Evolutionary conservation across 2,329 filamentous ascomycete genomes (phyloP).

Genomic region (Fulvia fulva): DNA sequence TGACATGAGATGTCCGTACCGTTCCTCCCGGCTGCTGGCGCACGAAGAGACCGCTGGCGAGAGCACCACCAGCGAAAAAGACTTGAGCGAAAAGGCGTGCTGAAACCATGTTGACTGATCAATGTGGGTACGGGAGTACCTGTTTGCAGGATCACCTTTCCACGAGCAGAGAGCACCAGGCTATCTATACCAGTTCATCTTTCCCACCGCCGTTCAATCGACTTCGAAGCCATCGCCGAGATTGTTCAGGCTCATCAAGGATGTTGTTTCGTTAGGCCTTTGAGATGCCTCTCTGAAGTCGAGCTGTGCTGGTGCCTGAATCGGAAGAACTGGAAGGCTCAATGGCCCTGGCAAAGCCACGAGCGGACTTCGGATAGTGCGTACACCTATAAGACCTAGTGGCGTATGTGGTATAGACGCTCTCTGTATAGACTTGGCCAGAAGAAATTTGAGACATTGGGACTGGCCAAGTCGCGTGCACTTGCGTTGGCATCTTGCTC

Average conservation of each 20-base stretch:
- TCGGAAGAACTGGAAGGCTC: neutral
- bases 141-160: neutral
- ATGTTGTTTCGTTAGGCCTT: neutral
- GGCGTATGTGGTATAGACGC: neutral
- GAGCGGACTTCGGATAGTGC: neutral
- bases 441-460: neutral
- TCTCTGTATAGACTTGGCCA: no score
- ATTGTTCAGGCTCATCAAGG: neutral
- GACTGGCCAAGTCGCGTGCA: neutral
- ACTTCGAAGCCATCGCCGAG: neutral
- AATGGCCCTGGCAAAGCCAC: neutral
- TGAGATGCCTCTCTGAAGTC: neutral
- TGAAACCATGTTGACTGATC: conserved; percentile 5
- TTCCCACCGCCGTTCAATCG: neutral
- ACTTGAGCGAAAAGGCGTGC: conserved; percentile 1
- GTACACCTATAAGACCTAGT: neutral
- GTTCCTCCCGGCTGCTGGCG: no score
- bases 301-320: neutral
- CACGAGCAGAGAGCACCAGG: neutral
- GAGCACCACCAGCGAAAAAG: conserved; percentile 7
- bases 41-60: conserved; percentile 5
- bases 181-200: neutral
- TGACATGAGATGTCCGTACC: no score
- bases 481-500: neutral
- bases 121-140: no score